phyloP scores from a whole-genome alignment of 2,329 filamentous ascomycete genomes.

The Paracamarosporium sp. region DNA sequence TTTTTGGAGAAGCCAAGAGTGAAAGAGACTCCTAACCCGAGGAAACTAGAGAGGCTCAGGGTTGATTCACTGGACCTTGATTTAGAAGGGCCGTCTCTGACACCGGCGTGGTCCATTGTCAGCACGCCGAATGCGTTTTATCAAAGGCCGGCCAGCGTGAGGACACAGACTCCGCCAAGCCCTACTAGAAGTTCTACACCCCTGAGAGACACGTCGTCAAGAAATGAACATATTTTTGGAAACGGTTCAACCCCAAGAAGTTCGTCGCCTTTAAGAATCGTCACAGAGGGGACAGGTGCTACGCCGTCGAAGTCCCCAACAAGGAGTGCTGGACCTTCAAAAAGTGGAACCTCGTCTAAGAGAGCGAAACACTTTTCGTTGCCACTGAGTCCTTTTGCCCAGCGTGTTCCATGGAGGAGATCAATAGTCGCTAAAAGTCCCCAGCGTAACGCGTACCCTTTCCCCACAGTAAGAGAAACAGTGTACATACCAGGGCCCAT shows the following conservation, averaged over 20 bases:
- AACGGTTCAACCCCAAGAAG: not conserved
- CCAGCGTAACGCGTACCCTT: not conserved
- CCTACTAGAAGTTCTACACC: not conserved
- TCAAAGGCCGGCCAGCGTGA: constrained; percentile 1
- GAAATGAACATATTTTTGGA: not conserved
- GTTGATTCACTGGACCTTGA: constrained; percentile 29
- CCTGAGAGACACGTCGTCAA: not conserved
- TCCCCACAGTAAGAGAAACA: constrained; percentile 9
- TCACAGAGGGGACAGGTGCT: not conserved
- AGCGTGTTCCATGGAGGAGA: constrained; percentile 5
- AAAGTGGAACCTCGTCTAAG: constrained; percentile 12
- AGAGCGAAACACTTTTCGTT: constrained; percentile 16
- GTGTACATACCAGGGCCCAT: constrained; percentile 53
- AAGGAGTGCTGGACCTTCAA: not conserved
- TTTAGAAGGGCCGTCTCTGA: constrained; percentile 16
- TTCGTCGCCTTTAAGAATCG: not conserved
- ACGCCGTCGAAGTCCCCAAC: not conserved
- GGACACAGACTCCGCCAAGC: constrained; percentile 14
- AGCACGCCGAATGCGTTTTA: constrained; percentile 41
- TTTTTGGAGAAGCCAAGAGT: constrained; percentile 33
- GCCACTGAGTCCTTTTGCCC: constrained; percentile 20
- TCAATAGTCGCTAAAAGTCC: not conserved
- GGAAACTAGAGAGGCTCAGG: constrained; percentile 28
- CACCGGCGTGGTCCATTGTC: constrained; percentile 36
- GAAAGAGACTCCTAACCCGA: constrained; percentile 26